Conservation (phyloP, 2,329 filamentous ascomycete species). For the Clarireedia paspali region DNA sequence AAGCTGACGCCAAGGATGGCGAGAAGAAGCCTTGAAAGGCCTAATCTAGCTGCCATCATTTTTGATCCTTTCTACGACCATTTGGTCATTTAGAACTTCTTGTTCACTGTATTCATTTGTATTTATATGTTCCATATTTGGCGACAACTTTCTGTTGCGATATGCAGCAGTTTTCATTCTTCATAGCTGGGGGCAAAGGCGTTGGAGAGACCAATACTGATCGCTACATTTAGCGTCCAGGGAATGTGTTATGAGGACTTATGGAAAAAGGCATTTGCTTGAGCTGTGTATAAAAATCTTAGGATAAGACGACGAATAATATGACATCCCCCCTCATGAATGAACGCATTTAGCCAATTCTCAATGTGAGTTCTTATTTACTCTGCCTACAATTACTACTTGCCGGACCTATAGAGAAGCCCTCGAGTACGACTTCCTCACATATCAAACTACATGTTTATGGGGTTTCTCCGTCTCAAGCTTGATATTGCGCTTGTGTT, state of each 20-base stretch:
- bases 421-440: background rate
- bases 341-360: slow-evolving; percentile 8
- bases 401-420: background rate
- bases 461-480: no score
- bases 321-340: slow-evolving; percentile 50
- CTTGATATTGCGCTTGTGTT: no score
- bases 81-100: slow-evolving; percentile 27
- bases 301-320: slow-evolving; percentile 44
- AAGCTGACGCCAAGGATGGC: slow-evolving; percentile 65
- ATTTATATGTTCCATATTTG: slow-evolving; percentile 30
- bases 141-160: slow-evolving; percentile 29
- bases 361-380: background rate
- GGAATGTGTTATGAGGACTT: slow-evolving; percentile 23
- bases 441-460: no score
- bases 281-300: slow-evolving; percentile 31
- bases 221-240: slow-evolving; percentile 21
- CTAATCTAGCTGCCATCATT: slow-evolving; percentile 16
- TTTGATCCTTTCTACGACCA: slow-evolving; percentile 23
- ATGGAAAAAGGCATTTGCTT: slow-evolving; percentile 24
- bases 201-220: slow-evolving; percentile 27
- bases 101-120: slow-evolving; percentile 28
- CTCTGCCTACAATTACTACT: background rate
- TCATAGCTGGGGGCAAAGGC: slow-evolving; percentile 29
- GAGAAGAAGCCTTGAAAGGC: slow-evolving; percentile 57
- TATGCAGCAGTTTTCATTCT: slow-evolving; percentile 22